Conservation (phyloP, 495 filamentous ascomycete species). For the Neurospora sp. region DNA sequence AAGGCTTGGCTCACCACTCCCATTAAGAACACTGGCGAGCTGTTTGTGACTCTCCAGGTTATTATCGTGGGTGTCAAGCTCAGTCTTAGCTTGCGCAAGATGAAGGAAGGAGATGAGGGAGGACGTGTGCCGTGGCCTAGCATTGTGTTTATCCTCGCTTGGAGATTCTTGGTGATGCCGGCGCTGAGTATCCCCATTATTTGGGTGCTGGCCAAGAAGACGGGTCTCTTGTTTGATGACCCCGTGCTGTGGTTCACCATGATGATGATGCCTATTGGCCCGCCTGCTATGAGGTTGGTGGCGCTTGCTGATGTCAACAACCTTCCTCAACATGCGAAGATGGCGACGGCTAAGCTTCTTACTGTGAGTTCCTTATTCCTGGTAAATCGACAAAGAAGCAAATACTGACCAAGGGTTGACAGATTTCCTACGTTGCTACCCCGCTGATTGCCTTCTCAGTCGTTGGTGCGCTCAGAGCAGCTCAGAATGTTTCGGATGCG, state of each 20-base stretch:
- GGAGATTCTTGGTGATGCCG: slow-evolving; percentile 21
- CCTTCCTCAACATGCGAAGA: slow-evolving; percentile 48
- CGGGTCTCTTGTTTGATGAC: slow-evolving; percentile 46
- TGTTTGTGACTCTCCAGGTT: slow-evolving; percentile 65
- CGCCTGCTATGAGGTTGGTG: slow-evolving; percentile 59
- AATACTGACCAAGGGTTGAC: neutral
- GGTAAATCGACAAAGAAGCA: too few relatives aligned
- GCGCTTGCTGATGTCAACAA: slow-evolving; percentile 57
- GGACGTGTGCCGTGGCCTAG: slow-evolving; percentile 39
- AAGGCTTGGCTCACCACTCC: slow-evolving; percentile 62
- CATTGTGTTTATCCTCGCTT: slow-evolving; percentile 40
- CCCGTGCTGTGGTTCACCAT: slow-evolving; percentile 68
- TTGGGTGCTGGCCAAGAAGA: slow-evolving; percentile 52
- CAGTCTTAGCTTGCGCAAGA: slow-evolving; percentile 39
- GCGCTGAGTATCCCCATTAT: slow-evolving; percentile 46
- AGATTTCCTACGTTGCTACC: slow-evolving; percentile 1
- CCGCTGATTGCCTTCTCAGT: neutral
- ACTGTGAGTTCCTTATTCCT: slow-evolving; percentile 36
- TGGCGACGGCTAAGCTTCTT: slow-evolving; percentile 60
- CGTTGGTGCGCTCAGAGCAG: neutral
- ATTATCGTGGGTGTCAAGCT: slow-evolving; percentile 65
- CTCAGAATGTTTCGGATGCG: neutral
- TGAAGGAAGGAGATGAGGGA: slow-evolving; percentile 33
- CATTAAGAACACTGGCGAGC: slow-evolving; percentile 53
- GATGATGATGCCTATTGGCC: slow-evolving; percentile 71